These are phyloP conservation scores for Fagopyrum homotropicum DNA, from an alignment of 148 eudicot species.

Conservation along the genomic window DNA sequence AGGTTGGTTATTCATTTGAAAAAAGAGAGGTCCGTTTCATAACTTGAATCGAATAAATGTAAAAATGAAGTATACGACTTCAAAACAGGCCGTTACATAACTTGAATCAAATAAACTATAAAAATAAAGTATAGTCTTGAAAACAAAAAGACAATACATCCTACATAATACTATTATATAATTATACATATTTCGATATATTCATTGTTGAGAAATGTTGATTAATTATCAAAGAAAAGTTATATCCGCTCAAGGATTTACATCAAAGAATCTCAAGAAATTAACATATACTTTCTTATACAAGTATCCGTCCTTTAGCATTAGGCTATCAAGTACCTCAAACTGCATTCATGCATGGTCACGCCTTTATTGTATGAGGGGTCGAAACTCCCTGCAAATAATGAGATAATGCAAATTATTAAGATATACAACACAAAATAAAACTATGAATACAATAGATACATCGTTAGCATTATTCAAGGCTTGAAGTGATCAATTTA, in stretches of 20 bases:
- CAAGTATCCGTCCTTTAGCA: constrained; percentile 86
- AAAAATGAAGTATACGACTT: too few species aligned
- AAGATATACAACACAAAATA: constrained; percentile 4
- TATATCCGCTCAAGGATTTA: constrained; percentile 70
- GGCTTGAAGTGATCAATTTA: constrained; percentile 64
- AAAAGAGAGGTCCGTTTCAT: too few species aligned
- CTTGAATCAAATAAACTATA: too few species aligned
- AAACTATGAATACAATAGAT: constrained; percentile 6
- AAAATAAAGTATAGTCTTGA: too few species aligned
- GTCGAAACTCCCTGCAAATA: constrained; percentile 73
- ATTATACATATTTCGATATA: too few species aligned
- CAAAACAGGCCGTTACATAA: too few species aligned
- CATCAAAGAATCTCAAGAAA: constrained; percentile 70
- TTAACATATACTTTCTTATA: constrained; percentile 73
- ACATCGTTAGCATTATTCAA: constrained; percentile 50
- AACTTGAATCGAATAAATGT: too few species aligned
- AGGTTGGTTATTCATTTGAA: too few species aligned
- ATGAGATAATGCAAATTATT: constrained; percentile 11
- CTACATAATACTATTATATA: too few species aligned
- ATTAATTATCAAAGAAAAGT: too few species aligned
- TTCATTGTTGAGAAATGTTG: too few species aligned
- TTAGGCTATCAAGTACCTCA: constrained; percentile 79
- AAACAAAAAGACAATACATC: too few species aligned
- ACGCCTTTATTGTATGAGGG: constrained; percentile 73
- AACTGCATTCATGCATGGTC: constrained; percentile 73